phyloP scores from a whole-genome alignment of 2,329 filamentous ascomycete genomes.

The Periconia macrospinosa region DNA sequence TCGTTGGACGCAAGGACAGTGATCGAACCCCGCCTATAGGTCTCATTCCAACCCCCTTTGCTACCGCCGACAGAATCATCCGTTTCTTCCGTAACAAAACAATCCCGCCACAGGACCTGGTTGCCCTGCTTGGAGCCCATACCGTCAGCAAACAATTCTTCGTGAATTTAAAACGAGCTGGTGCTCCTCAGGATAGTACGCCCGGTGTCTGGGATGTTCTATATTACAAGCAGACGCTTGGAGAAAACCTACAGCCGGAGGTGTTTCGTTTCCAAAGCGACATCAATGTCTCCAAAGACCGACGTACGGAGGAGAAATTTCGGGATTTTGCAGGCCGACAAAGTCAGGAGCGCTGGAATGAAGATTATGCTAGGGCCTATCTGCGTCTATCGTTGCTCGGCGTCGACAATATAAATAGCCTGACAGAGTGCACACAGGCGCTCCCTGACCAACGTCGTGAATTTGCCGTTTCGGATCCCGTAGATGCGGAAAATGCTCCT shows the following conservation, averaged over 20 bases:
- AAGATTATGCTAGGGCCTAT: constrained; percentile 51
- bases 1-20: constrained; percentile 35
- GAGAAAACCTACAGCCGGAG: constrained; percentile 19
- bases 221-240: constrained; percentile 36
- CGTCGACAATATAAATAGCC: constrained; percentile 56
- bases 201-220: constrained; percentile 36
- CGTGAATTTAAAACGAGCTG: constrained; percentile 19
- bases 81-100: constrained; percentile 38
- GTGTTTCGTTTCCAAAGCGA: constrained; percentile 36
- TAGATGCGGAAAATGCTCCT: too few species aligned
- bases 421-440: constrained; percentile 57
- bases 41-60: constrained; percentile 29
- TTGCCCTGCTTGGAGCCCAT: constrained; percentile 36
- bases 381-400: constrained; percentile 57
- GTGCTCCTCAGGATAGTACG: constrained; percentile 32
- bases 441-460: constrained; percentile 36
- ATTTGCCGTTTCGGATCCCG: too few species aligned
- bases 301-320: constrained; percentile 30
- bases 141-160: constrained; percentile 30
- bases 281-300: constrained; percentile 29
- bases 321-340: constrained; percentile 8
- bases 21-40: constrained; percentile 19
- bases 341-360: constrained; percentile 22
- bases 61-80: constrained; percentile 30
- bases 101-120: constrained; percentile 32